Evolutionary conservation across 202 grass and related monocot genomes (phyloP).

Genomic region (Bolboschoenoplectus hybrid): DNA sequence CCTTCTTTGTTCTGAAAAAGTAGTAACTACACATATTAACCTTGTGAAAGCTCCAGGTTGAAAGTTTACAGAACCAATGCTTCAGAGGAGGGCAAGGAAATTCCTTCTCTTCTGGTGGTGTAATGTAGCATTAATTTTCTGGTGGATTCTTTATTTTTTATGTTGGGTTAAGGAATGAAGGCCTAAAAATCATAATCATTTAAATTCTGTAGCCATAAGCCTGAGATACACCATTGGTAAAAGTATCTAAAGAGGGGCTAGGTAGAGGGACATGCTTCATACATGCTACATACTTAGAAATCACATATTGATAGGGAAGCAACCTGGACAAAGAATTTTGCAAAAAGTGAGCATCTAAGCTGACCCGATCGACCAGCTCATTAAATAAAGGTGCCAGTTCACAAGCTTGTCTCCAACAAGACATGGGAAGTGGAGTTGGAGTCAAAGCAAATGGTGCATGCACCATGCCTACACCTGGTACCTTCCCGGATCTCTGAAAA

Average conservation of each 20-base stretch:
- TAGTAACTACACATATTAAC: slow-evolving; percentile 11
- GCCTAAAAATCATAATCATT: neutral
- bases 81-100: neutral
- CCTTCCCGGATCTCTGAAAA: slow-evolving; percentile 77
- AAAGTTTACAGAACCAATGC: slow-evolving; percentile 16
- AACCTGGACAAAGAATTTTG: slow-evolving; percentile 82
- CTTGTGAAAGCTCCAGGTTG: neutral
- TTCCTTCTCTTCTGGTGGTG: neutral
- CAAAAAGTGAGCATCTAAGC: slow-evolving; percentile 82
- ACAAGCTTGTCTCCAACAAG: slow-evolving; percentile 71
- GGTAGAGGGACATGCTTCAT: neutral
- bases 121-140: neutral
- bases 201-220: neutral
- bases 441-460: slow-evolving; percentile 79
- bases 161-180: slow-evolving; percentile 7
- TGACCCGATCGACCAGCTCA: slow-evolving; percentile 89
- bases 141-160: neutral
- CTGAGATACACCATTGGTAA: neutral
- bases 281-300: slow-evolving; percentile 15
- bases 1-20: slow-evolving; percentile 68
- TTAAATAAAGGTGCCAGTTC: slow-evolving; percentile 89
- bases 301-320: slow-evolving; percentile 28
- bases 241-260: neutral
- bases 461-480: slow-evolving; percentile 82
- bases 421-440: slow-evolving; percentile 53